Conservation (phyloP, 2,329 filamentous ascomycete species). For the Teratosphaeria gauchensis region DNA sequence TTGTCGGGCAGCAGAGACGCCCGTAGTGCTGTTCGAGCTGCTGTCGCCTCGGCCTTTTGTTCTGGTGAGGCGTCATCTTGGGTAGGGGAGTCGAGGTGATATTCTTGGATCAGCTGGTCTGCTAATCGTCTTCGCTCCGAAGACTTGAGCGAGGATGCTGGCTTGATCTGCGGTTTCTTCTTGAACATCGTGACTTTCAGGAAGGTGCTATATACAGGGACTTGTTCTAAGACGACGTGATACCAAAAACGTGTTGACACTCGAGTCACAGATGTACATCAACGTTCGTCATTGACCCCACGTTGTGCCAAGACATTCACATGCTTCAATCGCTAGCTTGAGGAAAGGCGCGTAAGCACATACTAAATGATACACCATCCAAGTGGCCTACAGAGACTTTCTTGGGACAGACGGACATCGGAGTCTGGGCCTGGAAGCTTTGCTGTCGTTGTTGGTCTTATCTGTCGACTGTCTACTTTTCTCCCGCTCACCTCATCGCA, state of each 20-base stretch:
- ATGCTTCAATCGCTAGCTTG: not conserved
- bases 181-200: slow-evolving; percentile 23
- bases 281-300: not conserved
- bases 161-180: slow-evolving; percentile 47
- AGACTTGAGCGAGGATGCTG: slow-evolving; percentile 54
- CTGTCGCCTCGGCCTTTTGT: slow-evolving; percentile 34
- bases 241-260: not conserved
- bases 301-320: not conserved
- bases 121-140: slow-evolving; percentile 58
- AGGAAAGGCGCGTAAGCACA: not conserved
- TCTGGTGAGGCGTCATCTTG: slow-evolving; percentile 28
- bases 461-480: too few species aligned
- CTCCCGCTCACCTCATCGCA: too few species aligned
- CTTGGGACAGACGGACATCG: not conserved
- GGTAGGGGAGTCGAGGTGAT: slow-evolving; percentile 35
- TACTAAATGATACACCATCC: not conserved
- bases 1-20: slow-evolving; percentile 55
- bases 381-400: not conserved
- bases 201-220: not conserved
- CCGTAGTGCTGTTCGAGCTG: slow-evolving; percentile 42
- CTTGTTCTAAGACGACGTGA: not conserved
- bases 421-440: too few species aligned
- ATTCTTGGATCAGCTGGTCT: slow-evolving; percentile 57
- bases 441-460: too few species aligned
- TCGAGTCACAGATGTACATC: not conserved